phyloP scores from a whole-genome alignment of 163 green algal species.

The Prototheca stagnorum region DNA sequence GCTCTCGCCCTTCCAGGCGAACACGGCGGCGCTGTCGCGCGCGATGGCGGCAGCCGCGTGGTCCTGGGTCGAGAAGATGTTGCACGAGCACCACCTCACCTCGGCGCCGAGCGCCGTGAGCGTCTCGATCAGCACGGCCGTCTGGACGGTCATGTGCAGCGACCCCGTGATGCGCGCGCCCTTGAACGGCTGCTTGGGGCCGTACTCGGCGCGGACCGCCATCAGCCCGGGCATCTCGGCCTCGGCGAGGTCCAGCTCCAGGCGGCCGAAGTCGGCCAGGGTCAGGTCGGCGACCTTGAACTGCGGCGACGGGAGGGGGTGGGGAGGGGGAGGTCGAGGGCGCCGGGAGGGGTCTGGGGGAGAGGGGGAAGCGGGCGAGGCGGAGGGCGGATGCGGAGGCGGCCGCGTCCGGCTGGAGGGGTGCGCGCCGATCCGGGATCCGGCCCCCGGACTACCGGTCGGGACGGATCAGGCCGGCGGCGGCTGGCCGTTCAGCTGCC shows the following conservation, averaged over 20 bases:
- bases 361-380: neutral
- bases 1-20: slow-evolving; percentile 98
- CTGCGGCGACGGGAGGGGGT: slow-evolving; percentile 12
- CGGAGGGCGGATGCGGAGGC: neutral
- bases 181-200: slow-evolving; percentile 84
- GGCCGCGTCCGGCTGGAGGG: neutral
- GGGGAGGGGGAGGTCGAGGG: neutral
- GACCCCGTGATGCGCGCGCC: slow-evolving; percentile 83
- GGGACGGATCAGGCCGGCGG: no score
- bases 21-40: slow-evolving; percentile 82
- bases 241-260: slow-evolving; percentile 96
- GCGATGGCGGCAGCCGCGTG: slow-evolving; percentile 93
- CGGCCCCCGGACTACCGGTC: no score
- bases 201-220: slow-evolving; percentile 86
- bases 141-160: slow-evolving; percentile 99
- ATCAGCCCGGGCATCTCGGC: slow-evolving; percentile 96
- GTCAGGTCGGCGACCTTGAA: slow-evolving; percentile 97
- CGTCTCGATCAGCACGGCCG: slow-evolving; percentile 96
- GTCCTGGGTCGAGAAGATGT: slow-evolving; percentile 97
- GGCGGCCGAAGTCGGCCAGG: slow-evolving; percentile 91
- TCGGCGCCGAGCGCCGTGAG: slow-evolving; percentile 87
- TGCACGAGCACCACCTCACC: slow-evolving; percentile 84
- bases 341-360: neutral
- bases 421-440: no score
- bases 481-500: no score